Conservation (phyloP, 257 asterid genomes). For the Nicotiana benthamiana region DNA sequence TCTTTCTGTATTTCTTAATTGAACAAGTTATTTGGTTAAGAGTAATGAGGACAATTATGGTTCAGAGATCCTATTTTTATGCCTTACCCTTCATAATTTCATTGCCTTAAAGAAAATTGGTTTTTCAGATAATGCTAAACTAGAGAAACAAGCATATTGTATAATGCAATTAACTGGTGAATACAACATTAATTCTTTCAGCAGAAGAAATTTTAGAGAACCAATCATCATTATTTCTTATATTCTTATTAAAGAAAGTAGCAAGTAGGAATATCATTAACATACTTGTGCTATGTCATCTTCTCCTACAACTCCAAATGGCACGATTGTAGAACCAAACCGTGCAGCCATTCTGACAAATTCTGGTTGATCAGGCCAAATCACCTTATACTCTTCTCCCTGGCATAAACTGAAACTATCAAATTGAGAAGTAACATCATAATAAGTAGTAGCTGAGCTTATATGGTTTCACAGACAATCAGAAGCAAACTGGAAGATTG, state of each 20-base stretch:
- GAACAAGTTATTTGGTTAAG: too few relatives aligned
- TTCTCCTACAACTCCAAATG: constrained; percentile 91
- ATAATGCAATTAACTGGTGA: too few relatives aligned
- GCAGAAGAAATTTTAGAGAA: not conserved
- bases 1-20: too few relatives aligned
- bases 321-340: constrained; percentile 89
- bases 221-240: not conserved
- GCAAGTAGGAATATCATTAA: not conserved
- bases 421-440: not conserved
- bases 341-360: constrained; percentile 94
- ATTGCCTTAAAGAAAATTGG: too few relatives aligned
- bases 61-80: too few relatives aligned
- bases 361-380: constrained; percentile 97
- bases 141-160: too few relatives aligned
- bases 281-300: constrained; percentile 81
- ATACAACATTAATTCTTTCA: too few relatives aligned
- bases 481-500: too few relatives aligned
- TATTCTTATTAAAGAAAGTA: not conserved
- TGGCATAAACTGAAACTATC: constrained; percentile 14
- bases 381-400: constrained; percentile 85
- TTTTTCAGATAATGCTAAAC: too few relatives aligned
- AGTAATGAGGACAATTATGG: too few relatives aligned
- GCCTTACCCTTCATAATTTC: too few relatives aligned
- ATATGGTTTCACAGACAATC: too few relatives aligned
- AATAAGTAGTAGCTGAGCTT: not conserved